These are phyloP conservation scores for Cryptococcus amylolentus DNA, from an alignment of 1,284 basidiomycete species.

Conservation along the genomic window DNA sequence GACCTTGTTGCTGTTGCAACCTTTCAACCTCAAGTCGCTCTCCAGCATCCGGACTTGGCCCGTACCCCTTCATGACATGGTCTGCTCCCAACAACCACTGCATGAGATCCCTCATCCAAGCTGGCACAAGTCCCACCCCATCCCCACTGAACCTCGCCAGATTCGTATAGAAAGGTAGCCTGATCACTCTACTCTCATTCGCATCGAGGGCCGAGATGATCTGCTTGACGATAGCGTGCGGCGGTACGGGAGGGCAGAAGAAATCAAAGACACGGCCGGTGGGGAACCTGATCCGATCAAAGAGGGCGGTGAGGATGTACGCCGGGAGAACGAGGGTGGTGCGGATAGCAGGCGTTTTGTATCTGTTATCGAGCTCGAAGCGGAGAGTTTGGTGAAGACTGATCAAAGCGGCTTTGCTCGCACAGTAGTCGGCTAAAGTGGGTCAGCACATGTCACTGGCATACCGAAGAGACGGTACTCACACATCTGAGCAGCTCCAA, in stretches of 20 bases:
- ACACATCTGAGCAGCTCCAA: slow-evolving; percentile 77
- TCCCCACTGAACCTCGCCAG: slow-evolving; percentile 29
- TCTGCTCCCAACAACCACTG: slow-evolving; percentile 41
- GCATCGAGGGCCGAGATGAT: slow-evolving; percentile 74
- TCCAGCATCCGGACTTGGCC: slow-evolving; percentile 37
- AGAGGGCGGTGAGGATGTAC: slow-evolving; percentile 11
- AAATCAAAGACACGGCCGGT: slow-evolving; percentile 60
- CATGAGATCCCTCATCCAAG: slow-evolving; percentile 31
- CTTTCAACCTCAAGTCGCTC: slow-evolving; percentile 19
- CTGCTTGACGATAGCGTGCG: slow-evolving; percentile 70
- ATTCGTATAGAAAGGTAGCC: slow-evolving; percentile 57
- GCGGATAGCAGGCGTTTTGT: slow-evolving; percentile 67
- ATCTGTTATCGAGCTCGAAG: slow-evolving; percentile 78
- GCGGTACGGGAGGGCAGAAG: slow-evolving; percentile 67
- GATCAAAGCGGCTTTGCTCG: slow-evolving; percentile 78
- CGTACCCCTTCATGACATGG: slow-evolving; percentile 38
- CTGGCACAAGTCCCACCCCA: slow-evolving; percentile 36
- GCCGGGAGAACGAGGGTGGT: slow-evolving; percentile 72
- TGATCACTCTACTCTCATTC: slow-evolving; percentile 66
- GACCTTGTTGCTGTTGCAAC: not conserved
- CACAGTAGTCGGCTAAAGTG: slow-evolving; percentile 73
- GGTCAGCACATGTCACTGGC: not conserved
- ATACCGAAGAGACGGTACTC: slow-evolving; percentile 37
- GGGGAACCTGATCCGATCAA: slow-evolving; percentile 55
- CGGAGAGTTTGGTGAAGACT: slow-evolving; percentile 74